phyloP scores from a whole-genome alignment of 176 grass and related monocot genomes.

The Eleusine coracana region DNA sequence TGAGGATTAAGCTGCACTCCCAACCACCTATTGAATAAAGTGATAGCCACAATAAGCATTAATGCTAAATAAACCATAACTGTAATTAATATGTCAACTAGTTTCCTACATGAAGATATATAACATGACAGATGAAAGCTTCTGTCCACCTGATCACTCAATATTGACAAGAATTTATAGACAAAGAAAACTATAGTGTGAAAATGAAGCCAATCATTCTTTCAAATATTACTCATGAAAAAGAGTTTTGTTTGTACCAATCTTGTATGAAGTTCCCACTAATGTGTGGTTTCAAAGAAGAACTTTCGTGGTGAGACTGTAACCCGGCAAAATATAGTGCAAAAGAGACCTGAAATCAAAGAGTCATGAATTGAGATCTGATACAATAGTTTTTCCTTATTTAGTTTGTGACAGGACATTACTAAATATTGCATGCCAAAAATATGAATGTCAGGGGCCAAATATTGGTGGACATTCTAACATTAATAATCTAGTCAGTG shows the following conservation, averaged over 20 bases:
- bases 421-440: background rate
- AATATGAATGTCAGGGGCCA: background rate
- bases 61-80: slow-evolving; percentile 13
- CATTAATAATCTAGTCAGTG: background rate
- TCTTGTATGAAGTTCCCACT: slow-evolving; percentile 87
- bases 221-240: slow-evolving; percentile 11
- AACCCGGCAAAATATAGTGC: slow-evolving; percentile 61
- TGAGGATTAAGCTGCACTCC: slow-evolving; percentile 98
- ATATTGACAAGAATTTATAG: slow-evolving; percentile 17
- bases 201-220: slow-evolving; percentile 5
- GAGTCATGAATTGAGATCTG: background rate
- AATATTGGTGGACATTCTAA: background rate
- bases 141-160: background rate
- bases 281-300: slow-evolving; percentile 79
- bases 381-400: background rate
- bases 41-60: slow-evolving; percentile 8
- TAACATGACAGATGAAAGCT: slow-evolving; percentile 16
- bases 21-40: slow-evolving; percentile 82
- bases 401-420: background rate
- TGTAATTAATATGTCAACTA: background rate
- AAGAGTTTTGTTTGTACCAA: slow-evolving; percentile 58
- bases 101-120: slow-evolving; percentile 10
- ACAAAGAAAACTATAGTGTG: background rate
- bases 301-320: slow-evolving; percentile 63
- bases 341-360: slow-evolving; percentile 68